Percentiles rank a stretch among this genome's conserved stretches.
These are phyloP conservation scores for Theileria parva DNA, from an alignment of 169 alveolate species.

Conservation along the genomic window DNA sequence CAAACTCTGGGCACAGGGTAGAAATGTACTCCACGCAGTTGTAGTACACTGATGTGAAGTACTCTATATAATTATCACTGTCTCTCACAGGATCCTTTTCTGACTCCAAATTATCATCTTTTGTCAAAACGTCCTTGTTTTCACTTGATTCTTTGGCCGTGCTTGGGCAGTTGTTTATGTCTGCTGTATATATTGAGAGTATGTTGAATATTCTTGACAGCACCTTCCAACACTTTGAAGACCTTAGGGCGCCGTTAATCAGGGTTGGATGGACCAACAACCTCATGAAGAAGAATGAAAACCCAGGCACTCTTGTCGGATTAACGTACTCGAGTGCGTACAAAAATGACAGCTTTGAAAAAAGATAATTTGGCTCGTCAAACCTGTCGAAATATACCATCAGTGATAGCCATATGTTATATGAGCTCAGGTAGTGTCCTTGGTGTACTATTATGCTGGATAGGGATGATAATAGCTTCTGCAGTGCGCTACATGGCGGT, in stretches of 20 bases:
- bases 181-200: slow-evolving; percentile 58
- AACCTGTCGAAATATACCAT: slow-evolving; percentile 74
- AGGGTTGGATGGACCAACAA: slow-evolving; percentile 89
- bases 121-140: slow-evolving; percentile 1
- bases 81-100: not conserved
- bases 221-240: slow-evolving; percentile 75
- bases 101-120: slow-evolving; percentile 38
- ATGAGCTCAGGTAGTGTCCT: slow-evolving; percentile 72
- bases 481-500: slow-evolving; percentile 83
- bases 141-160: slow-evolving; percentile 5
- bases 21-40: slow-evolving; percentile 67
- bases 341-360: slow-evolving; percentile 72
- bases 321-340: slow-evolving; percentile 71
- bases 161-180: slow-evolving; percentile 34
- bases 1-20: slow-evolving; percentile 75
- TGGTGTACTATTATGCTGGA: slow-evolving; percentile 77
- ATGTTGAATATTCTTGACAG: slow-evolving; percentile 71
- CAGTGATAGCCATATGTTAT: slow-evolving; percentile 70
- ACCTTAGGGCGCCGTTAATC: slow-evolving; percentile 81
- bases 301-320: slow-evolving; percentile 94
- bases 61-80: slow-evolving; percentile 35
- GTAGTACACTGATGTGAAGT: slow-evolving; percentile 14
- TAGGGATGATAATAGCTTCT: slow-evolving; percentile 74
- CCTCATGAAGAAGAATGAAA: slow-evolving; percentile 94
- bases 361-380: slow-evolving; percentile 66